Evolutionary conservation across 495 filamentous ascomycete species (phyloP).

Genomic region (Aspergillus coremiiformis): DNA sequence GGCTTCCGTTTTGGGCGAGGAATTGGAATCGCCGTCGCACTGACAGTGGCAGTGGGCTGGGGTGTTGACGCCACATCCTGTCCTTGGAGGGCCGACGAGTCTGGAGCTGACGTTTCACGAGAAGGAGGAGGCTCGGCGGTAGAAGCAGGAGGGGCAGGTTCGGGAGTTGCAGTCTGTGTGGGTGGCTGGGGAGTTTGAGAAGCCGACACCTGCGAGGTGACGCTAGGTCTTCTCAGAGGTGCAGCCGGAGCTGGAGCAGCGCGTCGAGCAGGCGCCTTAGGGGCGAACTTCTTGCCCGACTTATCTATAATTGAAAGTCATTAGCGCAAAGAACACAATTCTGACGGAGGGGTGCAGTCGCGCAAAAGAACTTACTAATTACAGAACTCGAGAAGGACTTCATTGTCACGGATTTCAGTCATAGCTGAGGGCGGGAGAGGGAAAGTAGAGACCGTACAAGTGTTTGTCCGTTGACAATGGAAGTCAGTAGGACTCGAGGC

Average conservation of each 20-base stretch:
- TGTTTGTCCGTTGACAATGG: neutral
- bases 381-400: conserved; percentile 50
- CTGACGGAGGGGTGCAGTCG: neutral
- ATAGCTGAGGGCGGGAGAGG: conserved; percentile 15
- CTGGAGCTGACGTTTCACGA: conserved; percentile 11
- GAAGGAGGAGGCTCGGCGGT: conserved; percentile 17
- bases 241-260: conserved; percentile 28
- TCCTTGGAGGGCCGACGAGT: conserved; percentile 5
- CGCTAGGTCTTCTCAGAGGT: conserved; percentile 33
- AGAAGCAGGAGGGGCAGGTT: conserved; percentile 15
- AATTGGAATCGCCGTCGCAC: conserved; percentile 21
- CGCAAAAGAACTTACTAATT: conserved; percentile 40
- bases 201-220: conserved; percentile 30
- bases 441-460: conserved; percentile 11
- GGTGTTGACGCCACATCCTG: neutral
- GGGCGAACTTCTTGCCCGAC: conserved; percentile 49
- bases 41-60: neutral
- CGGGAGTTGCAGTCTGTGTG: conserved; percentile 17
- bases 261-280: conserved; percentile 44
- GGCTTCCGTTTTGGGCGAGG: conserved; percentile 26
- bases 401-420: conserved; percentile 28
- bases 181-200: conserved; percentile 26
- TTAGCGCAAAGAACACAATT: conserved; percentile 1
- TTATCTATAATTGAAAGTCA: conserved; percentile 33
- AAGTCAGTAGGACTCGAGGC: neutral